These are phyloP conservation scores for Pichia membranifaciens DNA, from an alignment of 805 yeast genomes.

Conservation along the genomic window DNA sequence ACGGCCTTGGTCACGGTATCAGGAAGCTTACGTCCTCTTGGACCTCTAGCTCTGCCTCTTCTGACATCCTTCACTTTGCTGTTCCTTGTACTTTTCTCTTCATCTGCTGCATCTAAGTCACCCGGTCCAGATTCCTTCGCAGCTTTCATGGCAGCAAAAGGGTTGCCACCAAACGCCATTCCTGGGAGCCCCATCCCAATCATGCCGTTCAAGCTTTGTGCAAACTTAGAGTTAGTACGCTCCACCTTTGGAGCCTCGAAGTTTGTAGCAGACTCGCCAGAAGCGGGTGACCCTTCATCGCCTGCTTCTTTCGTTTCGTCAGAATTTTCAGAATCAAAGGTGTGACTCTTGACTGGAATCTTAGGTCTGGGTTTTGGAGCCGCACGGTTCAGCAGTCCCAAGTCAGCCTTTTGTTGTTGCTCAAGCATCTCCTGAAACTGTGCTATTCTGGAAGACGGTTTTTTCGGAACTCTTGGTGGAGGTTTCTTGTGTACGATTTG, in stretches of 20 bases:
- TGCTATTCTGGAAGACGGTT: slow-evolving; percentile 71
- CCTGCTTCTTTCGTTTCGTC: slow-evolving; percentile 2
- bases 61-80: slow-evolving; percentile 32
- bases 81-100: slow-evolving; percentile 1
- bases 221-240: slow-evolving; percentile 37
- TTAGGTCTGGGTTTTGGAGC: slow-evolving; percentile 22
- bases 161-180: slow-evolving; percentile 28
- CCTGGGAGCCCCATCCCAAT: slow-evolving; percentile 51
- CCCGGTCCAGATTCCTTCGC: slow-evolving; percentile 7
- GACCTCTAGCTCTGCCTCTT: slow-evolving; percentile 61
- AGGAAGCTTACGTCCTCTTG: slow-evolving; percentile 68
- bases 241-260: slow-evolving; percentile 6
- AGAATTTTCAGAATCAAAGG: neutral
- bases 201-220: slow-evolving; percentile 54
- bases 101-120: neutral
- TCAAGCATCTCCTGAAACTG: slow-evolving; percentile 75
- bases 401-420: slow-evolving; percentile 39
- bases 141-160: slow-evolving; percentile 14
- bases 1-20: slow-evolving; percentile 42
- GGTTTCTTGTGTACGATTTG: slow-evolving; percentile 21
- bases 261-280: too few species aligned
- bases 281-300: neutral
- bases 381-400: slow-evolving; percentile 15
- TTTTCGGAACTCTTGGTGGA: slow-evolving; percentile 70
- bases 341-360: slow-evolving; percentile 22